phyloP scores from a whole-genome alignment of 2,329 filamentous ascomycete genomes.

The Monilinia fructicola region DNA sequence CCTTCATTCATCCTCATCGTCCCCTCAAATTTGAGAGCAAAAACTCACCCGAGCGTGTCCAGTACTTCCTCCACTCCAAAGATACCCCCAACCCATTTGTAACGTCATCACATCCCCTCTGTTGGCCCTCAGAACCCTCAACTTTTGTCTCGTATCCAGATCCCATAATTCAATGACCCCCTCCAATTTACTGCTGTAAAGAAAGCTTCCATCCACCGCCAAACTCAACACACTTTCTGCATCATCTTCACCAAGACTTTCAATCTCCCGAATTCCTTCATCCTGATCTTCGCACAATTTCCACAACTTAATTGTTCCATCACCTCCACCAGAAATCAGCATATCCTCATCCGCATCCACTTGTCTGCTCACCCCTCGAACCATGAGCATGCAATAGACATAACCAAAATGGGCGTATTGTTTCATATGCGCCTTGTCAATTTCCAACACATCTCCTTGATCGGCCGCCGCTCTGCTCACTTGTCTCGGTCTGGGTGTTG shows the following conservation, averaged over 20 bases:
- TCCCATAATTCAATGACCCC: constrained; percentile 97
- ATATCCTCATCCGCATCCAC: constrained; percentile 75
- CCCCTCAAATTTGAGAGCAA: background rate
- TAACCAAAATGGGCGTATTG: constrained; percentile 96
- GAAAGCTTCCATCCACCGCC: constrained; percentile 82
- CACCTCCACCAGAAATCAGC: constrained; percentile 85
- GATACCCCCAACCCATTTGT: constrained; percentile 77
- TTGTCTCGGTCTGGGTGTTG: constrained; percentile 63
- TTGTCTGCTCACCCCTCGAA: constrained; percentile 65
- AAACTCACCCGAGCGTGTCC: constrained; percentile 75
- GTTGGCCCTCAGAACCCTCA: constrained; percentile 81
- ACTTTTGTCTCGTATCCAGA: constrained; percentile 85
- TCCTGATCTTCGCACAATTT: constrained; percentile 56
- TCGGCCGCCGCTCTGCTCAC: constrained; percentile 45
- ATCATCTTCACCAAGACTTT: constrained; percentile 60
- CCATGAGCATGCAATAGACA: constrained; percentile 92
- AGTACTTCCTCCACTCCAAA: constrained; percentile 87
- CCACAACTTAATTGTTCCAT: constrained; percentile 96
- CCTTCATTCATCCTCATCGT: background rate
- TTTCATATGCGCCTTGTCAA: constrained; percentile 74
- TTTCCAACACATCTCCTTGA: constrained; percentile 71
- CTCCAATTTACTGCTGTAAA: constrained; percentile 85
- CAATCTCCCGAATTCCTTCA: constrained; percentile 68
- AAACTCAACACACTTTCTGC: constrained; percentile 71
- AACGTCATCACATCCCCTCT: constrained; percentile 82